A percentile compares a stretch with the other conserved stretches of the same genome.
Conservation (phyloP, 345 rosid genomes). For the Linum trigynum region DNA sequence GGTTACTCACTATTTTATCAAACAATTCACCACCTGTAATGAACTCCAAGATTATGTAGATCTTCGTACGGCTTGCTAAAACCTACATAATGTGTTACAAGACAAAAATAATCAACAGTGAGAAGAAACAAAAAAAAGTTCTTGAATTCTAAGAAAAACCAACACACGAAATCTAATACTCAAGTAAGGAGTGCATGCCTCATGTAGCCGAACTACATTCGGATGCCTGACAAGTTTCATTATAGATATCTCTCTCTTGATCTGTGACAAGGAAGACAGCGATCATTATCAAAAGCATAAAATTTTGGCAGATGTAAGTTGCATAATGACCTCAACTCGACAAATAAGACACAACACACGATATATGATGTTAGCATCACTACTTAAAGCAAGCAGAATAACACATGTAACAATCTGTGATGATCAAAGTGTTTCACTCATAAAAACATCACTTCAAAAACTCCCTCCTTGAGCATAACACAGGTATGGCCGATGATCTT, state of each 20-base stretch:
- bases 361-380: neutral
- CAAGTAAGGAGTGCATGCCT: slow-evolving; percentile 35
- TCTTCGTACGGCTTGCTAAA: slow-evolving; percentile 82
- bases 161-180: neutral
- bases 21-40: slow-evolving; percentile 96
- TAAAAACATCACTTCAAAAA: neutral
- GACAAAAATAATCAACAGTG: slow-evolving; percentile 12
- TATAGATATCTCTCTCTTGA: slow-evolving; percentile 92
- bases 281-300: neutral
- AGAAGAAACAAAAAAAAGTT: neutral
- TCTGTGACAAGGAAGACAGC: slow-evolving; percentile 33
- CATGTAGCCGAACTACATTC: slow-evolving; percentile 76
- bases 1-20: slow-evolving; percentile 78
- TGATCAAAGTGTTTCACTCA: neutral
- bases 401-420: neutral
- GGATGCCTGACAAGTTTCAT: slow-evolving; percentile 99
- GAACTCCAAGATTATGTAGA: slow-evolving; percentile 89
- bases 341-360: neutral
- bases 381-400: neutral
- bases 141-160: neutral
- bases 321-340: neutral
- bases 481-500: neutral
- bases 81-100: slow-evolving; percentile 34
- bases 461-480: neutral
- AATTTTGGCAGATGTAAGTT: neutral